Base-by-base conservation (phyloP, 371 early-diverging fungal species). In the Umbelopsis sp. region DNA sequence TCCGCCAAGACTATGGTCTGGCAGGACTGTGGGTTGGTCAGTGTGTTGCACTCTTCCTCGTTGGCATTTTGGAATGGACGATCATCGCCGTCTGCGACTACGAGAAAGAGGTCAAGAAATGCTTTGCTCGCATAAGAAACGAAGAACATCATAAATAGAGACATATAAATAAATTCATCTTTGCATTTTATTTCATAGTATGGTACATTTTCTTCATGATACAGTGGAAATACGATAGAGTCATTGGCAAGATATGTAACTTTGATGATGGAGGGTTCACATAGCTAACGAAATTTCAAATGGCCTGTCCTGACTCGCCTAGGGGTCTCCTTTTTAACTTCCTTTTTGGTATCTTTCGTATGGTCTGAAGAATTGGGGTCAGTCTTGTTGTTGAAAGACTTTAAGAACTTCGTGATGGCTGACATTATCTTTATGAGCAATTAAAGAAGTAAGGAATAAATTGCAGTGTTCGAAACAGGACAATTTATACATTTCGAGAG, bases 11-110 rank as follows among this genome's bases (percentile, higher is more conserved):
- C 22, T 74, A 80, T 74, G 84, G 85, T n/a, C 76, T 90, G 18
- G 70, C 71, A 5, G 92, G 92, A n/a, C 74, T 91, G 7, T 91
- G 92, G 92, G 70, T 71, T 18, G 87, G 91, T 8, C 68, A 86
- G 1, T 82, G 76, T 41, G 63, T 79, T 45, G 85, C 81, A 10
- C 73, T 84, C 11, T 76, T 80, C 70, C 50, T 75, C 32, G 78
- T 75, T 10, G 71, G 57, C 12, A 35, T 35, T 8, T 35, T 57
- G 29, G 57, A 57, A 57, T 57, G 57, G 57, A 14, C 8, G 3
- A 57, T 57, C 18, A 35, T 57, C 7, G 57, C 57, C 32, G 18
- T 57, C 11, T 11, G 57, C 0, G 57, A 57, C 16, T 57, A 57
- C 29, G 57, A 57, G 25, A 29, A 57, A 29, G 57, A 57, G 29